These are phyloP conservation scores for Physcomitrium patens DNA, from an alignment of 225 moss, liverwort and hornwort species.

Conservation along the genomic window DNA sequence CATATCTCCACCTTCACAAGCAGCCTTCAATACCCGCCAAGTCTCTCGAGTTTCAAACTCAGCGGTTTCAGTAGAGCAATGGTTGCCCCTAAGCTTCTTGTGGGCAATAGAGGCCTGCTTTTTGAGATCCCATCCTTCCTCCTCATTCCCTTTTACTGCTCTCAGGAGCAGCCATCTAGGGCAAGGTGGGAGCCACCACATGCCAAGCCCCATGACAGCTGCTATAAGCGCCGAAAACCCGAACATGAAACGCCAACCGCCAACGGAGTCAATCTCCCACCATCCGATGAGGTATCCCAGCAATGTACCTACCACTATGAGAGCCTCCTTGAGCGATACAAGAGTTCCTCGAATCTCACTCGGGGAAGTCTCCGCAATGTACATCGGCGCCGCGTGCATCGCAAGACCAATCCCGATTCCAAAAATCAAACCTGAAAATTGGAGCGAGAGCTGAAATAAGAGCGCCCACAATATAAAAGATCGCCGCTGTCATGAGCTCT, in stretches of 20 bases:
- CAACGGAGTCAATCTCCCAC: slow-evolving; percentile 61
- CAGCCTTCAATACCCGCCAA: slow-evolving; percentile 53
- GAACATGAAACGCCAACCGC: slow-evolving; percentile 94
- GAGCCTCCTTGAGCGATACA: slow-evolving; percentile 77
- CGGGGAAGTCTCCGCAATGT: slow-evolving; percentile 93
- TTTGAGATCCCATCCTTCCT: slow-evolving; percentile 60
- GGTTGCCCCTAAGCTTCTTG: slow-evolving; percentile 56
- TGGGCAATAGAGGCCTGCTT: slow-evolving; percentile 50
- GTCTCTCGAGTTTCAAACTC: slow-evolving; percentile 68
- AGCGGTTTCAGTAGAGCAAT: slow-evolving; percentile 33
- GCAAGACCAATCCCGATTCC: slow-evolving; percentile 84
- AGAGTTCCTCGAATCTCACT: slow-evolving; percentile 74
- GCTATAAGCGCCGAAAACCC: slow-evolving; percentile 72
- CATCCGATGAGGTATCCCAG: slow-evolving; percentile 79
- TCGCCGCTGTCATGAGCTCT: slow-evolving; percentile 72
- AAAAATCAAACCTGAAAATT: slow-evolving; percentile 56
- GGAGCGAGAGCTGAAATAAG: slow-evolving; percentile 58
- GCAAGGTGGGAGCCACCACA: slow-evolving; percentile 91
- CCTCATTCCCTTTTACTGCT: slow-evolving; percentile 70
- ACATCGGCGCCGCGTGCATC: slow-evolving; percentile 94
- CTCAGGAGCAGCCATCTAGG: slow-evolving; percentile 86
- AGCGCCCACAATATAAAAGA: slow-evolving; percentile 60
- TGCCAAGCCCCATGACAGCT: slow-evolving; percentile 63
- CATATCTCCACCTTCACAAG: slow-evolving; percentile 47
- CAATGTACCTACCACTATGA: slow-evolving; percentile 75